phyloP scores from a whole-genome alignment of 176 grass and related monocot genomes.

The Musa troglodytarum region DNA sequence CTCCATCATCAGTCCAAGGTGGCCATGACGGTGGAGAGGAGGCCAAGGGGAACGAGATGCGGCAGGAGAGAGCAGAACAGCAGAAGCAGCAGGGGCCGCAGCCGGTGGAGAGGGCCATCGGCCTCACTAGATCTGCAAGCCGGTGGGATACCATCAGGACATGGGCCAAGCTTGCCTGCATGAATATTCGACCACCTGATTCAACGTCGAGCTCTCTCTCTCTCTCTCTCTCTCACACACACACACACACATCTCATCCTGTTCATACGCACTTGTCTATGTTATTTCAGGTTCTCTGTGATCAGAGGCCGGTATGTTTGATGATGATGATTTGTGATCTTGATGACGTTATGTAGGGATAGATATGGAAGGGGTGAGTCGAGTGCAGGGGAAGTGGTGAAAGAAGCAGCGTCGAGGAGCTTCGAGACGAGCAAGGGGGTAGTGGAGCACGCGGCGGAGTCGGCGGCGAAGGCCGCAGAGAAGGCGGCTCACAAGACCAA shows the following conservation, averaged over 20 bases:
- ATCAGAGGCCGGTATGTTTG: no score
- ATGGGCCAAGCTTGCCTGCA: constrained; percentile 43
- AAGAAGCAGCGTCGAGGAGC: constrained; percentile 32
- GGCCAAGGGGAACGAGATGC: not conserved
- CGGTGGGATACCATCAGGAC: constrained; percentile 43
- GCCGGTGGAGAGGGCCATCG: constrained; percentile 60
- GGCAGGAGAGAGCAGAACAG: not conserved
- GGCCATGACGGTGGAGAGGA: not conserved
- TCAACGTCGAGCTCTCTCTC: constrained; percentile 7
- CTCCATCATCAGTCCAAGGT: not conserved
- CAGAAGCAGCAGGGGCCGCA: not conserved
- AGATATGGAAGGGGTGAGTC: not conserved
- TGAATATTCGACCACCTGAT: constrained; percentile 35
- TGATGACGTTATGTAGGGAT: not conserved
- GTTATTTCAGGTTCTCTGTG: no score
- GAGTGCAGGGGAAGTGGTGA: constrained; percentile 16
- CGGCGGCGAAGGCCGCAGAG: constrained; percentile 40
- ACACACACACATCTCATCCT: no score
- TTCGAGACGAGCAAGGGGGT: constrained; percentile 44
- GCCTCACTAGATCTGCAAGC: constrained; percentile 39
- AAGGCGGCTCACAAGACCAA: constrained; percentile 30
- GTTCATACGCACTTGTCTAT: no score
- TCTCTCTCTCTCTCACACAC: no score
- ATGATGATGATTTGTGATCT: no score
- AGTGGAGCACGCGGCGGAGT: constrained; percentile 19